Evolutionary conservation across 2,329 filamentous ascomycete species (phyloP), one percentile per base, ranked within the genome.

Genomic region (Phialophora verrucosa): DNA sequence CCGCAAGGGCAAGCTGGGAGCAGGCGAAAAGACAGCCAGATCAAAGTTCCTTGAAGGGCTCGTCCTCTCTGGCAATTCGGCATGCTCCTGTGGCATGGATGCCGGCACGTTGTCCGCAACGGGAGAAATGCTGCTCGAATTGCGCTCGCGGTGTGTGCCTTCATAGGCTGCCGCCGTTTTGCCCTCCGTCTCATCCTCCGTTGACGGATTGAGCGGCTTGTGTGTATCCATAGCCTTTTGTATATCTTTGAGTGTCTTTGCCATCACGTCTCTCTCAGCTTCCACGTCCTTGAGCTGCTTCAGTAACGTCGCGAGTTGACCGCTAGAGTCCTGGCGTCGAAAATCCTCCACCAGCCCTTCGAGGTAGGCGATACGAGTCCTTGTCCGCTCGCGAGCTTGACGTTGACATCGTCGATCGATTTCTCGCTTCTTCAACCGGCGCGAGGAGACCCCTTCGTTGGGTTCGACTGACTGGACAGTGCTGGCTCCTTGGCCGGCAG

Each of bases 321-420:
- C 71, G 42, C 65, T 69, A 31, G 66, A 62, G 63, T 73, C 71
- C 59, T 69, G 64, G 20, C 62, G 68, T 23, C 67, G 53, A 51
- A 72, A 71, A 35, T 72, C 63, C 47, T 73, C 70, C 10, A 73
- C 70, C 11, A 72, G 61, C 5, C 65, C 70, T 62, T 73, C 71
- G 32, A 73, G 69, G 60, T 73, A 71, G 64, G 71, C 69, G 29
- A 73, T 73, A n/a, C 69, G 67, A 38, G 65, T 62, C 51, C 70
- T 71, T 12, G 71, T 73, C n/a, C 71, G 67, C 56, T 73, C 71
- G 47, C 71, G 63, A 59, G 70, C 70, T 64, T 72, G 69, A 27
- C 71, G 71, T 44, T 73, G 71, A 60, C 71, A 73, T 61, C 65
- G 60, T 60, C 71, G 67, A 55, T 73, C 71, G 47, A 71, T 72